Evolutionary conservation across 495 filamentous ascomycete species (phyloP).

Genomic region (Daldinia vernicosa): DNA sequence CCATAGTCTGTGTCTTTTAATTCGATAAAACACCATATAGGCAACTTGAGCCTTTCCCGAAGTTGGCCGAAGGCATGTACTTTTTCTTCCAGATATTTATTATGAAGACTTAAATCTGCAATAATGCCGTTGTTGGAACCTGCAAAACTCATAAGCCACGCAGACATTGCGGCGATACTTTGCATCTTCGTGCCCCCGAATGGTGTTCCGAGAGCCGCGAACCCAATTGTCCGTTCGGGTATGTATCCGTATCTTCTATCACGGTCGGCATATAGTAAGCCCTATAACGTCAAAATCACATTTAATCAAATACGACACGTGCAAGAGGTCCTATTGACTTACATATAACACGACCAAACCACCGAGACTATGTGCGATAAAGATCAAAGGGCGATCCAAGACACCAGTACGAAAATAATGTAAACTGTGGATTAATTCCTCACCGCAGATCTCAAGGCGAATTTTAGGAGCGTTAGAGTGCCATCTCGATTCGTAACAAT

Average conservation of each 20-base stretch:
- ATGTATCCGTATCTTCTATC: neutral
- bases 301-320: too few species aligned
- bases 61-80: neutral
- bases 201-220: slow-evolving; percentile 1
- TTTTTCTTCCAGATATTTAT: neutral
- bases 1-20: neutral
- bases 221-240: neutral
- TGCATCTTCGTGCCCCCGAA: neutral
- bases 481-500: slow-evolving; percentile 4
- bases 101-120: too few species aligned
- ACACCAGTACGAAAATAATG: neutral
- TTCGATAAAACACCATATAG: neutral
- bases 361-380: slow-evolving; percentile 8
- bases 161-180: neutral
- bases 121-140: too few species aligned
- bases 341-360: slow-evolving; percentile 6
- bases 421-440: neutral
- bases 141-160: neutral
- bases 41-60: neutral
- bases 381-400: neutral
- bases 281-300: too few species aligned
- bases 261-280: neutral
- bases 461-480: neutral
- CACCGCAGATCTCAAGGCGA: slow-evolving; percentile 6
- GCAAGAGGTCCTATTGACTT: too few species aligned